Evolutionary conservation across 768 basidiomycete species (phyloP), one percentile per base, ranked within the genome.

Genomic region (Panellus pusillus): DNA sequence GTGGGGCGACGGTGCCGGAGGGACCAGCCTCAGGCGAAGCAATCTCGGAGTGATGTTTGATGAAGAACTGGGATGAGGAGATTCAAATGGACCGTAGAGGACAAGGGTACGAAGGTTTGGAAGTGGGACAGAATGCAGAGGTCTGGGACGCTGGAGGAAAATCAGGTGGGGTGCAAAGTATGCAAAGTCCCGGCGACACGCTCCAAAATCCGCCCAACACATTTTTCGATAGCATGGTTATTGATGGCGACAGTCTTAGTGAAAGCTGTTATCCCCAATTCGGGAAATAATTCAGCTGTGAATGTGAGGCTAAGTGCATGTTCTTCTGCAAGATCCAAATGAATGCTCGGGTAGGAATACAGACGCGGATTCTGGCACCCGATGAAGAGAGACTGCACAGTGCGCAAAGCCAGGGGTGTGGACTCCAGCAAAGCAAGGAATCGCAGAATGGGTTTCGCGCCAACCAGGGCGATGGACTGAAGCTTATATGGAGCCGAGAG

Each of bases 401-500:
- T 36, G 39, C 57, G 45, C 15, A 45, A 15, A 38, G 35, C 44
- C 44, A 52, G 54, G 17, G 51, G 47, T 11, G 40, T 53, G 5
- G 59, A 48, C 9, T 54, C 52, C 36, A 61, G 52, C 12, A 62
- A 27, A 39, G 35, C 39, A 15, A 55, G n/a, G 52, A 68, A 62
- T 9, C 63, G 48, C n/a, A 60, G 45, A 45, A 68, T 57, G 36
- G 65, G 60, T 41, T 61, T 50, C 11, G 61, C 28, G 19, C 67
- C 69, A 4, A 62, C 49, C 37, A 70, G 57, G 28, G 64, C 61
- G 31, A 70, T 47, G 17, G 66, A 68, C 44, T 68, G 66, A 31
- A 63, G 54, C 27, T 55, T 60, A 53, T 60, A 66, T 8, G 68
- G 65, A 14, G 49, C 59, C 12, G 68, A 55, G 47, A 63, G 64